A percentile compares a stretch with the other conserved stretches of the same genome.
Evolutionary conservation across 1,284 basidiomycete species (phyloP).

Genomic region (Cutaneotrichosporon arboriforme): DNA sequence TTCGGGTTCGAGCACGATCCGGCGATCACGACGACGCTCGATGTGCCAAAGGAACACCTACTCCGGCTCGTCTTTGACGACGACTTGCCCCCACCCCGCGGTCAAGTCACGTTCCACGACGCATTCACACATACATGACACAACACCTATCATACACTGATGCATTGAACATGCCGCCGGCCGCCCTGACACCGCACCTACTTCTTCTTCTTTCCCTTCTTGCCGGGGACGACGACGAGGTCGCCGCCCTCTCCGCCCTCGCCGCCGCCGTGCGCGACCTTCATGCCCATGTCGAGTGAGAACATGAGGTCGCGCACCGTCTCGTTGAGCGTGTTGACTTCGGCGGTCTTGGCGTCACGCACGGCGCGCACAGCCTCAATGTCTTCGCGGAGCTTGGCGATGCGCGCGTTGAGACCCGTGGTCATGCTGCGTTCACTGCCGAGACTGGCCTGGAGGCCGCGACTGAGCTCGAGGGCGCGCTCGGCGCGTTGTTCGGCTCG

Average conservation of each 20-base stretch:
- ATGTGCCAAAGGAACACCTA: too few relatives aligned
- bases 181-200: too few relatives aligned
- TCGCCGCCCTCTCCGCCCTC: conserved; percentile 38
- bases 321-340: conserved; percentile 42
- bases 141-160: too few relatives aligned
- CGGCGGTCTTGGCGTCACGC: conserved; percentile 26
- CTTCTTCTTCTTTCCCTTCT: conserved; percentile 20
- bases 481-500: conserved; percentile 40
- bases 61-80: too few relatives aligned
- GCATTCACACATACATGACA: too few relatives aligned
- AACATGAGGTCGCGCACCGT: conserved; percentile 48
- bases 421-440: conserved; percentile 37
- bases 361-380: conserved; percentile 21
- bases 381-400: conserved; percentile 30
- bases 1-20: too few relatives aligned
- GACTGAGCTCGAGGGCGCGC: conserved; percentile 33
- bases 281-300: conserved; percentile 40
- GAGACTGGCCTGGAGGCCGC: conserved; percentile 32
- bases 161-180: too few relatives aligned
- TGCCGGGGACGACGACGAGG: conserved; percentile 28
- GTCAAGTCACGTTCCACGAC: too few relatives aligned
- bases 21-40: too few relatives aligned
- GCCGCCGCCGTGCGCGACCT: conserved; percentile 36
- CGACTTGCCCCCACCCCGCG: too few relatives aligned
- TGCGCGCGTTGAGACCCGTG: conserved; percentile 33